Conservation (phyloP, 192 early-diverging fungal species). For the Backusella macrospora region DNA sequence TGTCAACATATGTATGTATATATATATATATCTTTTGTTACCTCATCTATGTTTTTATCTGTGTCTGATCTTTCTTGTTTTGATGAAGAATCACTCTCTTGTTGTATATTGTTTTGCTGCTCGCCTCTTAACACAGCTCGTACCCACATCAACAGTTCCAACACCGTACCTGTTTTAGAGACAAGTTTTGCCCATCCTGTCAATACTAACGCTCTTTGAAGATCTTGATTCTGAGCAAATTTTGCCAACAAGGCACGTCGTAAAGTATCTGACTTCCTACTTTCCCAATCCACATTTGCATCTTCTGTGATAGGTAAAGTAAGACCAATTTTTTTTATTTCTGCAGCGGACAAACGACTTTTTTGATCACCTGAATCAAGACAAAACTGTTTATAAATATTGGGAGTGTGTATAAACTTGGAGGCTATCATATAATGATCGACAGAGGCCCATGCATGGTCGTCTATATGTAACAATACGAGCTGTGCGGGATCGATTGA, state of each 20-base stretch:
- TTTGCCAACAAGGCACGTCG: conserved; percentile 29
- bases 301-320: conserved; percentile 4
- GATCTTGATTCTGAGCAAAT: conserved; percentile 35
- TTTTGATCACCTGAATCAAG: conserved; percentile 27
- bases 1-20: background rate
- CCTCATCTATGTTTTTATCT: background rate
- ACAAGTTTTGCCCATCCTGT: conserved; percentile 34
- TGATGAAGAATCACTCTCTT: background rate
- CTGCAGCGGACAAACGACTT: conserved; percentile 16
- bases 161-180: conserved; percentile 11
- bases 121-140: conserved; percentile 26
- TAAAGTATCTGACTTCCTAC: conserved; percentile 6
- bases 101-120: conserved; percentile 2
- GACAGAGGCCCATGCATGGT: conserved; percentile 37
- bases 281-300: conserved; percentile 17
- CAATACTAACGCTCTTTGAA: conserved; percentile 23
- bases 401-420: conserved; percentile 9
- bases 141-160: conserved; percentile 31
- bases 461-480: conserved; percentile 25
- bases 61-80: background rate
- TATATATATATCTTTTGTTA: too few species aligned
- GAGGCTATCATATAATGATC: conserved; percentile 29
- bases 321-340: conserved; percentile 3
- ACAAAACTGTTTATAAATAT: conserved; percentile 14
- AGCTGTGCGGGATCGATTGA: background rate